A percentile compares a stretch with the other conserved stretches of the same genome.
Conservation (phyloP, 148 eudicot species). For the Rhododendron simsii region DNA sequence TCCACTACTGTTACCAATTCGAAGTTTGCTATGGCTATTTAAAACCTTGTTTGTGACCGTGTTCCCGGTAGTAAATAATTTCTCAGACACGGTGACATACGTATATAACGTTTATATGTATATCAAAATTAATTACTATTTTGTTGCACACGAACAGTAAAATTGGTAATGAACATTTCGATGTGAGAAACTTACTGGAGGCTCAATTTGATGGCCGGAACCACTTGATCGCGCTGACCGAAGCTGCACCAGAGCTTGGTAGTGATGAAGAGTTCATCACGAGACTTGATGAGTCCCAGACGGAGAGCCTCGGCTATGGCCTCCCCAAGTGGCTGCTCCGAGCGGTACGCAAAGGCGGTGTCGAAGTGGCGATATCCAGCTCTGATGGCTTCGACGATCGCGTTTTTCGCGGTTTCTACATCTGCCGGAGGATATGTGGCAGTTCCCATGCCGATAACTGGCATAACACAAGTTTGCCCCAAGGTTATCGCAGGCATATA, state of each 20-base stretch:
- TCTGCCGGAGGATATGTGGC: conserved; percentile 37
- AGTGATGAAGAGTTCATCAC: conserved; percentile 58
- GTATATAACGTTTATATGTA: too few species aligned
- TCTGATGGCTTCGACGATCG: conserved; percentile 39
- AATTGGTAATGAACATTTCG: too few species aligned
- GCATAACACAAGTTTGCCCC: conserved; percentile 24
- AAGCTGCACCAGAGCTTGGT: conserved; percentile 55
- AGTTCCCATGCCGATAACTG: conserved; percentile 50
- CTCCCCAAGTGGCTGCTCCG: conserved; percentile 48
- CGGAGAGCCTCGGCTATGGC: conserved; percentile 39
- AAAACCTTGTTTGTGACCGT: too few species aligned
- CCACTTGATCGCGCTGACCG: conserved; percentile 43
- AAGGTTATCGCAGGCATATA: conserved; percentile 5
- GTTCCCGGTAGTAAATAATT: too few species aligned
- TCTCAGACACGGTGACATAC: not conserved
- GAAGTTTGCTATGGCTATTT: too few species aligned
- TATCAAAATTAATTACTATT: not conserved
- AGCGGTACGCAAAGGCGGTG: conserved; percentile 42
- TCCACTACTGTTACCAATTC: too few species aligned
- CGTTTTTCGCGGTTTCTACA: conserved; percentile 29
- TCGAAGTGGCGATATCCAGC: conserved; percentile 58
- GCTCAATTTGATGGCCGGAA: conserved; percentile 41
- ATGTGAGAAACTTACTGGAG: conserved; percentile 30
- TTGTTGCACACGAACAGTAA: not conserved
- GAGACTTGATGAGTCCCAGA: conserved; percentile 39